phyloP scores from a whole-genome alignment of 2,329 filamentous ascomycete species.

The Aureobasidium sp. region DNA sequence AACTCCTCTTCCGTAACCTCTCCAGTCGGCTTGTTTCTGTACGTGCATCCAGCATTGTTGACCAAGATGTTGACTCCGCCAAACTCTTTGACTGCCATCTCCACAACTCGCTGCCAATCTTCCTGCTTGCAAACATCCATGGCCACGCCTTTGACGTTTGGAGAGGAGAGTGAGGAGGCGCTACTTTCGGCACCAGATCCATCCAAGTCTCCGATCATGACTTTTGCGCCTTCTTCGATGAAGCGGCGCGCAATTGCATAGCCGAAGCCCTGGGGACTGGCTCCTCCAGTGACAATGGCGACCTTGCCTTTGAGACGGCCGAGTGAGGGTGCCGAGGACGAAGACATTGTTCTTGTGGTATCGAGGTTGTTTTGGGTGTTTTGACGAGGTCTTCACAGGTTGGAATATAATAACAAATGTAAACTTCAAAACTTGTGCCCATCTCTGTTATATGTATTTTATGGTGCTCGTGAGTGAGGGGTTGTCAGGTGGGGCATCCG shows the following conservation, averaged over 20 bases:
- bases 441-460: neutral
- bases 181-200: constrained; percentile 45
- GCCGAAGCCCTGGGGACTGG: constrained; percentile 52
- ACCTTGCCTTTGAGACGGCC: constrained; percentile 45
- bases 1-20: constrained; percentile 61
- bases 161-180: constrained; percentile 36
- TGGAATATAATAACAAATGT: neutral
- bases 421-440: neutral
- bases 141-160: constrained; percentile 39
- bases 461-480: neutral
- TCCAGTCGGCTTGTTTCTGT: constrained; percentile 55
- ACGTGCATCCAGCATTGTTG: constrained; percentile 55
- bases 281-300: constrained; percentile 53
- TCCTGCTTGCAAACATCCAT: constrained; percentile 36
- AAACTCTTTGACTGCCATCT: constrained; percentile 39
- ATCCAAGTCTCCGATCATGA: constrained; percentile 57
- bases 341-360: constrained; percentile 1
- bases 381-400: neutral
- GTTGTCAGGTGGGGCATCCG: neutral
- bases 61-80: constrained; percentile 52
- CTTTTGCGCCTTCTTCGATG: constrained; percentile 52
- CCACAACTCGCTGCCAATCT: constrained; percentile 49
- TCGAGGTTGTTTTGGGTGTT: neutral
- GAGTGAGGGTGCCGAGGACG: constrained; percentile 7
- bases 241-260: constrained; percentile 55